Evolutionary conservation across 2,329 filamentous ascomycete species (phyloP).

Genomic region (Cercospora sp.): DNA sequence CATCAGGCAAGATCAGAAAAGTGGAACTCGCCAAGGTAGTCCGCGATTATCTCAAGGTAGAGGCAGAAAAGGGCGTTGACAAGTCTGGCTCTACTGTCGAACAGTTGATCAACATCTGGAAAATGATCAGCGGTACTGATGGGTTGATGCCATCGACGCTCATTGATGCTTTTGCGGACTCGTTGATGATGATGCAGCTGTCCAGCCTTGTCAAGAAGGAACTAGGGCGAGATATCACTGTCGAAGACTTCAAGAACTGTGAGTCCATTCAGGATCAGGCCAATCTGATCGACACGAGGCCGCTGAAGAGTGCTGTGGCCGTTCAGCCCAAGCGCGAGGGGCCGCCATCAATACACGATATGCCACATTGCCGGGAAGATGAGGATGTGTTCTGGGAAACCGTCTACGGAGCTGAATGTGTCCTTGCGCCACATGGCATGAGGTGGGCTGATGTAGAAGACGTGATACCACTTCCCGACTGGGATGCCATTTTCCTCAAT

Average conservation of each 20-base stretch:
- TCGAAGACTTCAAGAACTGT: slow-evolving; percentile 39
- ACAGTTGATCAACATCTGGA: slow-evolving; percentile 37
- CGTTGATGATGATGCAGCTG: slow-evolving; percentile 41
- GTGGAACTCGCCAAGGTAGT: slow-evolving; percentile 40
- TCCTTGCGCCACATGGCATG: slow-evolving; percentile 32
- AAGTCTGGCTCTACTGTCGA: slow-evolving; percentile 35
- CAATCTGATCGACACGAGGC: slow-evolving; percentile 35
- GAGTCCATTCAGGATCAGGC: slow-evolving; percentile 37
- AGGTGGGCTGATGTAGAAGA: slow-evolving; percentile 41
- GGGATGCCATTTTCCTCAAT: slow-evolving; percentile 39
- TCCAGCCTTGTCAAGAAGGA: slow-evolving; percentile 39
- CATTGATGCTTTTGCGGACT: slow-evolving; percentile 37
- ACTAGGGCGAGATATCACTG: slow-evolving; percentile 36
- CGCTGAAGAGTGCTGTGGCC: slow-evolving; percentile 23
- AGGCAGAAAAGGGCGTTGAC: slow-evolving; percentile 32
- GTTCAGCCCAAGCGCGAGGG: slow-evolving; percentile 31
- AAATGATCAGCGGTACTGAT: slow-evolving; percentile 36
- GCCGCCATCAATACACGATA: slow-evolving; percentile 35
- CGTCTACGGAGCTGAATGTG: slow-evolving; percentile 29
- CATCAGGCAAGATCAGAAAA: slow-evolving; percentile 51
- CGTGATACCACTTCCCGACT: slow-evolving; percentile 38
- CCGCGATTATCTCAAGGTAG: slow-evolving; percentile 33
- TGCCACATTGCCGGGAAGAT: slow-evolving; percentile 35
- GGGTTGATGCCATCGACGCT: slow-evolving; percentile 28
- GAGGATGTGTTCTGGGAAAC: slow-evolving; percentile 30